Base-by-base conservation (phyloP, 108 stramenopile species). In the Schizochytrium sp. region DNA sequence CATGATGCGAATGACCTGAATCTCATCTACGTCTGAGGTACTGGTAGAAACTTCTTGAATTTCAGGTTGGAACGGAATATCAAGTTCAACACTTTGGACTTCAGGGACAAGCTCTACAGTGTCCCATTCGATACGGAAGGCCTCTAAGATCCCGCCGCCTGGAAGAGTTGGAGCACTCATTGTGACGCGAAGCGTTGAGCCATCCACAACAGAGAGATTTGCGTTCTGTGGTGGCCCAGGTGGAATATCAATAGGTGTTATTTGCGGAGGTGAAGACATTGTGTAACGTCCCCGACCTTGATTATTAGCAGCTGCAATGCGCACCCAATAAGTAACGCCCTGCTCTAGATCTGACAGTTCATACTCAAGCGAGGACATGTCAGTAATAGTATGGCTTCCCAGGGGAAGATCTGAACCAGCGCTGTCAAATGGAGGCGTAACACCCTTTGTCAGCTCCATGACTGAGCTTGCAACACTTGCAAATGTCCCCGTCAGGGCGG, bases 61-160 rank as follows among this genome's bases (percentile, higher is more conserved):
- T 89, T 91, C 93, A 69, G 91, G 72, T 50, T 72, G 64, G 2
- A 90, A 88, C 10, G 93, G 89, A 61, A 93, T 93, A 2, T 90
- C 72, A 12, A 95, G 56, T 4, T 89, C 89, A 41, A 96, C 56
- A 49, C 90, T 88, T 64, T 94, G 93, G 55, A 93, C 90, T 64
- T 96, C 96, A 28, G 94, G 92, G 47, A 47, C 87, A 87, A 96
- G 95, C 15, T 94, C 93, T 7, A 88, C 58, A 15, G 90, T 93
- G 15, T 93, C 93, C 89, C 95, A 95, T 88, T 96, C 96, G 38
- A 96, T 93, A 41, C 92, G 91, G 72, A 95, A 95, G 55, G 93
- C 76, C 60, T 92, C 92, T 2, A 96, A 76, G 40, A 61, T 90
- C 8, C 91, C 92, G 10, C 95, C 96, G 57, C 96, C 96, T 59